Evolutionary conservation across 371 early-diverging fungal species (phyloP).

Genomic region (Mucor racemosus): DNA sequence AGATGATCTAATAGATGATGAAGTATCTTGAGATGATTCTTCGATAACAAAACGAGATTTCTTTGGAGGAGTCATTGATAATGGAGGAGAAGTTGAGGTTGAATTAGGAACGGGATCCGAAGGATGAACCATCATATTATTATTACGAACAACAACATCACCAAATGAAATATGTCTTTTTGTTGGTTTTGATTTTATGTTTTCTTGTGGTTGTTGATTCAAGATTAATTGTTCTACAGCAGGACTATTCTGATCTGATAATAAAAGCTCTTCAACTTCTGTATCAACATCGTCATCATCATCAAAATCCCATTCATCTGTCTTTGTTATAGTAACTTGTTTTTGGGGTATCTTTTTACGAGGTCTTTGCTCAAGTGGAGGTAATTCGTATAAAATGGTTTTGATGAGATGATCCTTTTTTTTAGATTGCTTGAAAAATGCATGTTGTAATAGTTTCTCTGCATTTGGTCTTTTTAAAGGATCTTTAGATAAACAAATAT

Average conservation of each 20-base stretch:
- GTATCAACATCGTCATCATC: slow-evolving; percentile 22
- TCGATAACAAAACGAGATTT: slow-evolving; percentile 64
- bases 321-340: slow-evolving; percentile 35
- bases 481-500: slow-evolving; percentile 82
- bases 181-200: slow-evolving; percentile 4
- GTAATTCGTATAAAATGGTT: slow-evolving; percentile 65
- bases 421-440: slow-evolving; percentile 86
- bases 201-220: slow-evolving; percentile 14
- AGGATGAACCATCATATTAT: slow-evolving; percentile 23
- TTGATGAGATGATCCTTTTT: slow-evolving; percentile 71
- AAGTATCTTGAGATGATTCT: slow-evolving; percentile 26
- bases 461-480: slow-evolving; percentile 81
- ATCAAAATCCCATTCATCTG: slow-evolving; percentile 57
- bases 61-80: slow-evolving; percentile 23
- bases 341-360: slow-evolving; percentile 50
- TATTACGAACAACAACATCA: slow-evolving; percentile 46
- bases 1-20: slow-evolving; percentile 29
- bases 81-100: background rate
- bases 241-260: background rate
- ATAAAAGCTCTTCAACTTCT: slow-evolving; percentile 4
- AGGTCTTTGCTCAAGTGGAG: slow-evolving; percentile 71
- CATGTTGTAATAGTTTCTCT: slow-evolving; percentile 76
- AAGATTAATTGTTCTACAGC: background rate
- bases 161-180: slow-evolving; percentile 55
- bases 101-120: slow-evolving; percentile 19